These are phyloP conservation scores for Claviceps arundinis DNA, from an alignment of 2,329 filamentous ascomycete species.

Conservation along the genomic window DNA sequence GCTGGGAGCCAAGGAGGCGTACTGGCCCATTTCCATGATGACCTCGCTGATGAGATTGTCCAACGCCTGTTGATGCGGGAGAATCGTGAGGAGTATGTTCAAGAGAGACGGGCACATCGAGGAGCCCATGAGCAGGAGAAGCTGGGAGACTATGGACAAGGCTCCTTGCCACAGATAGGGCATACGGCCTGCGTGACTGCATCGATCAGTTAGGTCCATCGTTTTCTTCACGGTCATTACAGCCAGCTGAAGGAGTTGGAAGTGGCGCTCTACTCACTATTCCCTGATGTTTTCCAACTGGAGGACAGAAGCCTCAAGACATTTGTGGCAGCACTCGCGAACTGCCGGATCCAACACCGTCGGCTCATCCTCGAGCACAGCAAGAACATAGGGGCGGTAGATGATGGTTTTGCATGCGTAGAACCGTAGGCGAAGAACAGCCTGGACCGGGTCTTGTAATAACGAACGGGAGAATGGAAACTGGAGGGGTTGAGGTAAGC, in stretches of 20 bases:
- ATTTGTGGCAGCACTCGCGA: constrained; percentile 66
- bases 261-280: constrained; percentile 46
- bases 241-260: not conserved
- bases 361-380: constrained; percentile 65
- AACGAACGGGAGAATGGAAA: constrained; percentile 57
- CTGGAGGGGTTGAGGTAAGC: constrained; percentile 58
- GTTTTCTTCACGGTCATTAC: constrained; percentile 1
- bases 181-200: constrained; percentile 65
- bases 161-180: constrained; percentile 80
- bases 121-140: constrained; percentile 70
- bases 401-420: constrained; percentile 81
- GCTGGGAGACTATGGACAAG: constrained; percentile 70
- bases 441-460: constrained; percentile 61
- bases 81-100: constrained; percentile 45
- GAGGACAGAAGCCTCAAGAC: constrained; percentile 64
- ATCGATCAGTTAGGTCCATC: constrained; percentile 1
- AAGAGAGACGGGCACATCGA: constrained; percentile 66
- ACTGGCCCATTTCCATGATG: constrained; percentile 60
- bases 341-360: constrained; percentile 58
- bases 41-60: constrained; percentile 69
- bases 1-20: constrained; percentile 63
- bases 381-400: constrained; percentile 70
- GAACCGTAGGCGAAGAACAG: constrained; percentile 65
- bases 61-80: constrained; percentile 46
- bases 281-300: constrained; percentile 68